A percentile compares a stretch with the other conserved stretches of the same genome.
phyloP scores from a whole-genome alignment of 2,329 filamentous ascomycete genomes.

The Penicillium psychrosexuale region DNA sequence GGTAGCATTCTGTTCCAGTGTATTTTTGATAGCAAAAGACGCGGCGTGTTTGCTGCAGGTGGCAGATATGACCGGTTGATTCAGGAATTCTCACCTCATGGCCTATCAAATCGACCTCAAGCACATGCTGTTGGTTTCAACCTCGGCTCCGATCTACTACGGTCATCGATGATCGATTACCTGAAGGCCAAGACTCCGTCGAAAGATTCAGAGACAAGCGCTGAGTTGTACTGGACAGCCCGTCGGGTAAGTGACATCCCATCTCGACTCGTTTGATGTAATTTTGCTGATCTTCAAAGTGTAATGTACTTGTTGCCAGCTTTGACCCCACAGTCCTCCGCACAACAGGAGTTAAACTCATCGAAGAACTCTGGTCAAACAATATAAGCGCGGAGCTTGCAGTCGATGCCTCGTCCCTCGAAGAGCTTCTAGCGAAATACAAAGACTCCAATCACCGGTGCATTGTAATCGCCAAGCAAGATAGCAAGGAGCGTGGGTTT shows the following conservation, averaged over 20 bases:
- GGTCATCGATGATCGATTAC: constrained; percentile 57
- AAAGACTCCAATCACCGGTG: constrained; percentile 79
- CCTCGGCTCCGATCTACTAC: constrained; percentile 79
- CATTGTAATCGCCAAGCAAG: constrained; percentile 80
- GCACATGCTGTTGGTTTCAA: constrained; percentile 90
- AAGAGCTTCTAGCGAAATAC: constrained; percentile 65
- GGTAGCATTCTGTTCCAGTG: constrained; percentile 88
- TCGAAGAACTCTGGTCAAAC: constrained; percentile 75
- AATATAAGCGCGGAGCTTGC: constrained; percentile 87
- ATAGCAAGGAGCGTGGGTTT: constrained; percentile 56
- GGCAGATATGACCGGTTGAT: constrained; percentile 91
- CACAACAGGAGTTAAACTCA: constrained; percentile 70
- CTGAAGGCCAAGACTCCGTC: constrained; percentile 55
- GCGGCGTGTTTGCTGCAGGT: constrained; percentile 85
- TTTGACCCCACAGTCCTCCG: constrained; percentile 76
- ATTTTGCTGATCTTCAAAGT: constrained; percentile 47
- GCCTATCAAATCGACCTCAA: constrained; percentile 59
- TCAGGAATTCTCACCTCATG: constrained; percentile 72
- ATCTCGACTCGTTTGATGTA: not conserved
- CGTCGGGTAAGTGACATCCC: constrained; percentile 55
- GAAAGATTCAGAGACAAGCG: constrained; percentile 68
- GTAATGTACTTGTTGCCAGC: constrained; percentile 85
- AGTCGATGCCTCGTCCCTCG: constrained; percentile 70
- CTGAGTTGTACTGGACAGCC: constrained; percentile 57
- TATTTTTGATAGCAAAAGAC: constrained; percentile 75